Evolutionary conservation across 1,139 yeast species (phyloP).

Genomic region (Pichia inconspicua): DNA sequence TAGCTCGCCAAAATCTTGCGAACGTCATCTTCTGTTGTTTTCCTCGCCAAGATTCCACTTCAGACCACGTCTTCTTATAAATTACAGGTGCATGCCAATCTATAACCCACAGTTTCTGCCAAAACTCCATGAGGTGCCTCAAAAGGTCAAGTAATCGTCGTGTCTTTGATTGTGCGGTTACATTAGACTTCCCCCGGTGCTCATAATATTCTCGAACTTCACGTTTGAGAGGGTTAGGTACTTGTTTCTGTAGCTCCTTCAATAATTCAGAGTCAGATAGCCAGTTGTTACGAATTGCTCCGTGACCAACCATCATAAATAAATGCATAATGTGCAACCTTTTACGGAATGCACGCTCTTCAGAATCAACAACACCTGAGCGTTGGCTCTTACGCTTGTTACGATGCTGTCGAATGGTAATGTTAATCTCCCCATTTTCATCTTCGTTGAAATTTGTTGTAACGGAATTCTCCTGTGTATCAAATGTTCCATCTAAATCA

Average conservation of each 20-base stretch:
- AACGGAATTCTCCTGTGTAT: constrained; percentile 3
- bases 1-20: constrained; percentile 34
- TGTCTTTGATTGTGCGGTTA: constrained; percentile 43
- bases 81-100: constrained; percentile 28
- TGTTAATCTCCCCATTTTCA: constrained; percentile 17
- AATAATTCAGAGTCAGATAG: constrained; percentile 34
- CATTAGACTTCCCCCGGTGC: constrained; percentile 12
- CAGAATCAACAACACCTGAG: constrained; percentile 38
- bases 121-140: constrained; percentile 52
- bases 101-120: constrained; percentile 51
- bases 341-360: constrained; percentile 46
- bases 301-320: constrained; percentile 55
- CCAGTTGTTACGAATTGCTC: constrained; percentile 66
- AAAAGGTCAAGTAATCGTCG: constrained; percentile 71
- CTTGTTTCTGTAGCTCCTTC: constrained; percentile 32
- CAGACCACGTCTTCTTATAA: constrained; percentile 53
- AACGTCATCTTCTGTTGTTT: constrained; percentile 21
- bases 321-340: constrained; percentile 55
- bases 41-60: constrained; percentile 30
- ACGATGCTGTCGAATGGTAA: constrained; percentile 17
- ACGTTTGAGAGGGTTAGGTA: constrained; percentile 40
- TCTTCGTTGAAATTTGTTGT: constrained; percentile 6
- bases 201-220: constrained; percentile 28
- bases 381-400: constrained; percentile 23
- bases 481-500: constrained; percentile 20